phyloP scores from a whole-genome alignment of 2,329 filamentous ascomycete genomes.

The Colletotrichum australisinense region DNA sequence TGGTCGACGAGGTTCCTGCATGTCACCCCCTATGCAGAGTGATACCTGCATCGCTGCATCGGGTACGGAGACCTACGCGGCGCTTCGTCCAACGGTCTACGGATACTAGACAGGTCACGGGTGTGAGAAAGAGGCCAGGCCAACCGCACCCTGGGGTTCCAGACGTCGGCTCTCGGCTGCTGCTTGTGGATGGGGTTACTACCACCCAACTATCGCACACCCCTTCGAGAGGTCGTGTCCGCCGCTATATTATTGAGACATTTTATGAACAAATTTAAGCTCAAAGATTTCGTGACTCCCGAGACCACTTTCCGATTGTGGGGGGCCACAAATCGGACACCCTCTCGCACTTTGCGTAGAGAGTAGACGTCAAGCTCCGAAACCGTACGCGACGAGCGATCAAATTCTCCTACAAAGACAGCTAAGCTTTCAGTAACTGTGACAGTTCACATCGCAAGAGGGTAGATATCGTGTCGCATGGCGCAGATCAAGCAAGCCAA shows the following conservation, averaged over 20 bases:
- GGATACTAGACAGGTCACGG: background rate
- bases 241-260: background rate
- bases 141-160: constrained; percentile 7
- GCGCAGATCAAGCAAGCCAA: constrained; percentile 29
- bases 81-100: too few relatives aligned
- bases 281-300: background rate
- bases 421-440: background rate
- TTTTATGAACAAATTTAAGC: background rate
- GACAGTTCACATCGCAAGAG: constrained; percentile 2
- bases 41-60: constrained; percentile 23
- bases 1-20: constrained; percentile 3
- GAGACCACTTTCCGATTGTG: constrained; percentile 3
- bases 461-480: constrained; percentile 14
- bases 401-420: background rate
- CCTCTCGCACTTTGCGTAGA: background rate
- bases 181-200: background rate
- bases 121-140: background rate
- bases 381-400: background rate
- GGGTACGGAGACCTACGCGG: background rate
- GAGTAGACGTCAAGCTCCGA: background rate
- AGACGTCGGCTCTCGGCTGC: constrained; percentile 4
- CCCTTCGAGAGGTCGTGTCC: background rate
- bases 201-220: background rate
- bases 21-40: constrained; percentile 21
- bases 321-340: background rate